A percentile compares a stretch with the other conserved stretches of the same genome.
Conservation (phyloP, 1,284 basidiomycete species). For the Phlebopus sp. region DNA sequence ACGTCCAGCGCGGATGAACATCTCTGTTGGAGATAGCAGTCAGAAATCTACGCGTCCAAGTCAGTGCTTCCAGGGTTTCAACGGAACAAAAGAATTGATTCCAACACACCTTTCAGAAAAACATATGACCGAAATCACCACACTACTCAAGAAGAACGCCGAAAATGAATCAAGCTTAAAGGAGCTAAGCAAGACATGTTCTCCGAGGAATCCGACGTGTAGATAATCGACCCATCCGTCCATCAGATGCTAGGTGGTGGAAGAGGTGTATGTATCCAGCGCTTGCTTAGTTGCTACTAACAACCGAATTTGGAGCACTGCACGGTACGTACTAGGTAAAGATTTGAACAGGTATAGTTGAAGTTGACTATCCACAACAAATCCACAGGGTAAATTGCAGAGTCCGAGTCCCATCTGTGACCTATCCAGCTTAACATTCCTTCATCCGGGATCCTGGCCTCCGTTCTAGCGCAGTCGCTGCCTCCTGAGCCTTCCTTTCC, state of each 20-base stretch:
- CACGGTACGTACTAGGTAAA: no score
- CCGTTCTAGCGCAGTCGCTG: not conserved
- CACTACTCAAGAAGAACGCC: constrained; percentile 41
- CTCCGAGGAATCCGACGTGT: constrained; percentile 54
- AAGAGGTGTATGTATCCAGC: no score
- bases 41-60: constrained; percentile 39
- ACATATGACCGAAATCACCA: constrained; percentile 51
- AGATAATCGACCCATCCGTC: constrained; percentile 47
- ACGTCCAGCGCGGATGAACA: constrained; percentile 40
- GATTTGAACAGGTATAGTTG: no score
- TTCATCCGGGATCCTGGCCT: not conserved
- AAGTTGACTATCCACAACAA: no score
- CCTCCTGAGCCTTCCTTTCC: constrained; percentile 58
- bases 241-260: constrained; percentile 23
- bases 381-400: no score
- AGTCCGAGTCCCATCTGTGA: no score
- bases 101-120: constrained; percentile 52
- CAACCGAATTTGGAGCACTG: no score
- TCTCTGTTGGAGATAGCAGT: constrained; percentile 47
- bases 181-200: constrained; percentile 54
- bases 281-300: no score
- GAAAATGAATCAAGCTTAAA: constrained; percentile 49
- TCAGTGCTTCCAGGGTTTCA: constrained; percentile 3
- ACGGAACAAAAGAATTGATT: not conserved
- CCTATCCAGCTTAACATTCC: not conserved